phyloP scores from a whole-genome alignment of 495 filamentous ascomycete species.

The Ascobolus immersus region DNA sequence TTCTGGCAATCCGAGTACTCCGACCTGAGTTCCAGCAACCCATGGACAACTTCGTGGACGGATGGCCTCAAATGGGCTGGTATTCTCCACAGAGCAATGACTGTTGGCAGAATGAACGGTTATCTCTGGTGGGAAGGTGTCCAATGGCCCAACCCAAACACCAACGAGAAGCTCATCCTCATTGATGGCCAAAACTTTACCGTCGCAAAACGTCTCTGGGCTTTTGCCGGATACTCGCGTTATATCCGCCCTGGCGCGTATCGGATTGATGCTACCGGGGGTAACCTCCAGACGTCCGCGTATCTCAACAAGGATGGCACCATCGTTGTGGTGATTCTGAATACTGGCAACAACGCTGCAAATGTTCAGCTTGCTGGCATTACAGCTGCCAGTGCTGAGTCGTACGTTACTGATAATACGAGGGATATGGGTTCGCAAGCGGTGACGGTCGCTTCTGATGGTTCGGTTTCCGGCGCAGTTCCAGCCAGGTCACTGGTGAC shows the following conservation, averaged over 20 bases:
- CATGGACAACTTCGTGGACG: constrained; percentile 23
- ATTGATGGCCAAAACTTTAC: constrained; percentile 20
- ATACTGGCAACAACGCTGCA: constrained; percentile 17
- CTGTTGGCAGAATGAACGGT: constrained; percentile 21
- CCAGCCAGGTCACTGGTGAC: too few species aligned
- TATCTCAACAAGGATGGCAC: constrained; percentile 24
- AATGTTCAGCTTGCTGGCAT: too few species aligned
- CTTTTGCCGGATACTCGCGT: constrained; percentile 25
- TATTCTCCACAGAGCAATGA: constrained; percentile 24
- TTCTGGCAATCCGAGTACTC: too few species aligned
- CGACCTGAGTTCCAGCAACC: too few species aligned
- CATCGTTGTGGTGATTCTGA: constrained; percentile 22
- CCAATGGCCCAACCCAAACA: constrained; percentile 22
- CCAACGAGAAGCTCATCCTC: constrained; percentile 24
- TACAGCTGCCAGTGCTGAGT: too few species aligned
- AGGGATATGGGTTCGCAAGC: too few species aligned
- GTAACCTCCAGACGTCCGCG: constrained; percentile 19
- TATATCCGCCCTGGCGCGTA: constrained; percentile 28
- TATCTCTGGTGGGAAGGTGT: constrained; percentile 33
- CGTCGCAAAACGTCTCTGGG: constrained; percentile 26
- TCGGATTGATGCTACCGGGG: too few species aligned
- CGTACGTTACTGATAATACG: too few species aligned
- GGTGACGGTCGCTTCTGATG: too few species aligned
- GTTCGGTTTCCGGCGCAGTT: too few species aligned
- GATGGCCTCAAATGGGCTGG: constrained; percentile 34